These are phyloP conservation scores for Microbotryum lychnidis-dioicae DNA, from an alignment of 1,284 basidiomycete genomes.

Conservation along the genomic window DNA sequence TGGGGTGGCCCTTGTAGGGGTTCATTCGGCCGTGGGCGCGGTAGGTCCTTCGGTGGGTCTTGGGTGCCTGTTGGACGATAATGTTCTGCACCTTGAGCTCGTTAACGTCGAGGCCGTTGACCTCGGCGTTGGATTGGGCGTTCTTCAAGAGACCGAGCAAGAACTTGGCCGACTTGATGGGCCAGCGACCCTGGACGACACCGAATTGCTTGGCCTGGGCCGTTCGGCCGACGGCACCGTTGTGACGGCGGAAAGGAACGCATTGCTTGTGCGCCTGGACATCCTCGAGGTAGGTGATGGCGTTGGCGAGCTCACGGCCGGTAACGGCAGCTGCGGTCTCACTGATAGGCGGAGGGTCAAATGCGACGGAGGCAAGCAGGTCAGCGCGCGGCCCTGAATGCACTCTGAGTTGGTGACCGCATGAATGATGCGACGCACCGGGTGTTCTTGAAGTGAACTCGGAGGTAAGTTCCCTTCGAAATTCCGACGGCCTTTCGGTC, in stretches of 20 bases:
- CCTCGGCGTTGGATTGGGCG: slow-evolving; percentile 97
- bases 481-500: slow-evolving; percentile 35
- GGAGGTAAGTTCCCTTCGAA: slow-evolving; percentile 57
- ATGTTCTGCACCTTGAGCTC: slow-evolving; percentile 93
- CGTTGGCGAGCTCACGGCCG: slow-evolving; percentile 93
- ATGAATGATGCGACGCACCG: slow-evolving; percentile 63
- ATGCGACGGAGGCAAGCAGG: neutral
- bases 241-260: slow-evolving; percentile 94
- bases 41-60: slow-evolving; percentile 99
- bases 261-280: slow-evolving; percentile 95
- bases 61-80: slow-evolving; percentile 96
- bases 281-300: slow-evolving; percentile 87
- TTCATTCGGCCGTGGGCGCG: slow-evolving; percentile 81
- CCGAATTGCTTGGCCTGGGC: slow-evolving; percentile 74
- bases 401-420: neutral
- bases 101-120: slow-evolving; percentile 89
- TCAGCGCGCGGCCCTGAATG: neutral
- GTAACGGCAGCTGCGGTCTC: slow-evolving; percentile 43
- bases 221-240: slow-evolving; percentile 89
- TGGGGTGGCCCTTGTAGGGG: slow-evolving; percentile 69
- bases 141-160: slow-evolving; percentile 94
- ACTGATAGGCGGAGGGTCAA: slow-evolving; percentile 3
- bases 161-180: slow-evolving; percentile 94
- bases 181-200: slow-evolving; percentile 71
- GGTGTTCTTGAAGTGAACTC: slow-evolving; percentile 99